phyloP scores from a whole-genome alignment of 2,329 filamentous ascomycete genomes.

The Phialemonium atrogriseum region DNA sequence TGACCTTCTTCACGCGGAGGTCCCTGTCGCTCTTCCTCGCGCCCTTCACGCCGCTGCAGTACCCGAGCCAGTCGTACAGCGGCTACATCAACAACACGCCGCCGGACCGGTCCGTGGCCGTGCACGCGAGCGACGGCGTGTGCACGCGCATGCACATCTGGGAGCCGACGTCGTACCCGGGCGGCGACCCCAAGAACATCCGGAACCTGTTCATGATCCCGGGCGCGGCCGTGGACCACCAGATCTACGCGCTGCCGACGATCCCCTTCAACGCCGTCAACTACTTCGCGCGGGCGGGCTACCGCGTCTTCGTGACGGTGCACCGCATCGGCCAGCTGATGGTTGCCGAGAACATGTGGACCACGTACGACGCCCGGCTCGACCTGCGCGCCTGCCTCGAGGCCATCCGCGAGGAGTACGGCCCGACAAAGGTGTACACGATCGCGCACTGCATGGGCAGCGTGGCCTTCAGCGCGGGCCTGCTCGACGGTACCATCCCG shows the following conservation, averaged over 20 bases:
- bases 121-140: conserved; percentile 44
- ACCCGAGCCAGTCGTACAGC: conserved; percentile 37
- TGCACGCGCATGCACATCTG: conserved; percentile 46
- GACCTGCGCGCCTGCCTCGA: conserved; percentile 50
- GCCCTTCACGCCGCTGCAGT: conserved; percentile 48
- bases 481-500: conserved; percentile 54
- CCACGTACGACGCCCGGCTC: conserved; percentile 50
- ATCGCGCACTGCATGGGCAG: conserved; percentile 58
- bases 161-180: conserved; percentile 35
- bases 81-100: conserved; percentile 45
- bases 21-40: conserved; percentile 44
- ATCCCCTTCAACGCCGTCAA: conserved; percentile 56
- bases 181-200: conserved; percentile 19
- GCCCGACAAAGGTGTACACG: conserved; percentile 38
- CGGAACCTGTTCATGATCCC: conserved; percentile 53
- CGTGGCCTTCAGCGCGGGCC: conserved; percentile 47
- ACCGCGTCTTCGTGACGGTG: conserved; percentile 49
- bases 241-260: conserved; percentile 54
- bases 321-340: conserved; percentile 49
- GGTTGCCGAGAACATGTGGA: conserved; percentile 43
- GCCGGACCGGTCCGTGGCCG: conserved; percentile 29
- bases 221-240: conserved; percentile 54
- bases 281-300: conserved; percentile 52
- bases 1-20: conserved; percentile 47
- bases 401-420: conserved; percentile 35